phyloP scores from a whole-genome alignment of 2,329 filamentous ascomycete species.

The Graphilbum sp. region DNA sequence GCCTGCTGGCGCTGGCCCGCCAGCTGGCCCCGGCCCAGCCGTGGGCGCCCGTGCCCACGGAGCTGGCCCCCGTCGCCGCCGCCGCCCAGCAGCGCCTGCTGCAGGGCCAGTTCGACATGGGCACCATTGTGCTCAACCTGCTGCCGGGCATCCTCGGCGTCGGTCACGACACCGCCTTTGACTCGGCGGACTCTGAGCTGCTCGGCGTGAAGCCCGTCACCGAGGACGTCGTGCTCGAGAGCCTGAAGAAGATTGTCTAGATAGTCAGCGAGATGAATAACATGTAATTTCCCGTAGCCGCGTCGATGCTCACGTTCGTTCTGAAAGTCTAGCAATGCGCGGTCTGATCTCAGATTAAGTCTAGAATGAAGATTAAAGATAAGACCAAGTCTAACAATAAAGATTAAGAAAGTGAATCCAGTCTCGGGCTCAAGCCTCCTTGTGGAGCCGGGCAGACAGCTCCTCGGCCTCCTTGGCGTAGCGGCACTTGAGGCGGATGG shows the following conservation, averaged over 20 bases:
- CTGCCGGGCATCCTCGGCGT: not conserved
- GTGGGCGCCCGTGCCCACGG: not conserved
- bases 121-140: not conserved
- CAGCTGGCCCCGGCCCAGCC: not conserved
- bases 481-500: constrained; percentile 17
- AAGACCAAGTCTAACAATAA: too few species aligned
- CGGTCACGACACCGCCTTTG: constrained; percentile 16
- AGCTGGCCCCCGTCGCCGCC: not conserved
- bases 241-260: constrained; percentile 6
- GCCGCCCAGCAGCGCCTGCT: not conserved
- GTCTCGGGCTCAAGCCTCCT: too few species aligned
- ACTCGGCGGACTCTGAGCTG: constrained; percentile 25
- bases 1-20: constrained; percentile 18
- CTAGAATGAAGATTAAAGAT: too few species aligned
- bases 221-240: constrained; percentile 21
- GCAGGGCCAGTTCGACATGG: not conserved
- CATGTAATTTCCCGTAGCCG: too few species aligned
- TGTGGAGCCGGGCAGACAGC: not conserved
- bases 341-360: too few species aligned
- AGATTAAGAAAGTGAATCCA: too few species aligned
- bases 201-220: constrained; percentile 25
- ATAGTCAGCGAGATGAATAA: not conserved
- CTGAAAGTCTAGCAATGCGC: too few species aligned
- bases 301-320: too few species aligned
- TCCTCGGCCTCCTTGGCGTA: not conserved